Conservation (phyloP, 805 yeast species). For the Yarrowia divulgata region DNA sequence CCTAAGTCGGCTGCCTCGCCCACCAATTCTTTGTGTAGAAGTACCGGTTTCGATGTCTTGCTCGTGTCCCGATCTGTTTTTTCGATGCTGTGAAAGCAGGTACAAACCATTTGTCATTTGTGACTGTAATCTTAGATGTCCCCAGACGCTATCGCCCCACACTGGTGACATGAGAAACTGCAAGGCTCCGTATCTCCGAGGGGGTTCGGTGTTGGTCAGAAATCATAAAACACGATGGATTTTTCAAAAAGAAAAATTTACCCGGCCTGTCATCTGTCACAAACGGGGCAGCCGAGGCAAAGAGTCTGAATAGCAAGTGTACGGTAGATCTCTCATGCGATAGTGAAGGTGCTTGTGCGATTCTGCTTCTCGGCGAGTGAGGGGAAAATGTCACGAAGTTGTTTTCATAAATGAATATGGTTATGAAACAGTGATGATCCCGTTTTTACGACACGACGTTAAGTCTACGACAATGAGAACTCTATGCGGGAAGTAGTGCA, state of each 20-base stretch:
- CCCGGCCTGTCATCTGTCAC: slow-evolving; percentile 27
- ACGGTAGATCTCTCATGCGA: too few species aligned
- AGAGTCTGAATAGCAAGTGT: neutral
- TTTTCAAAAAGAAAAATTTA: too few species aligned
- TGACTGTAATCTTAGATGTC: slow-evolving; percentile 6
- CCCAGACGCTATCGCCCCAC: neutral
- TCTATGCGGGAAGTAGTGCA: neutral
- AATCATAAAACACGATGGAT: neutral
- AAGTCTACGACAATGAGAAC: neutral
- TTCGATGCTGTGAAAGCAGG: too few species aligned
- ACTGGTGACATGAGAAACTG: neutral
- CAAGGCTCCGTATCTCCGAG: slow-evolving; percentile 4
- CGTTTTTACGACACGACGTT: neutral
- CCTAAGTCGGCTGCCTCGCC: too few species aligned
- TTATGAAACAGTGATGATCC: neutral
- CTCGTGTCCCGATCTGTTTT: too few species aligned
- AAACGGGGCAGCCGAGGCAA: neutral
- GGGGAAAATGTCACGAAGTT: neutral
- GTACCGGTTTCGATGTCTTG: too few species aligned
- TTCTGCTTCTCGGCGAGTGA: too few species aligned
- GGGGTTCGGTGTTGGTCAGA: neutral
- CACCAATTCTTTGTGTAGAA: too few species aligned
- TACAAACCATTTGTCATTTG: slow-evolving; percentile 4
- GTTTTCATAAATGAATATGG: neutral
- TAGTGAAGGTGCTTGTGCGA: too few species aligned